Base-by-base conservation (phyloP, 352 stramenopile species). In the Phytopythium cucurbitacearum region DNA sequence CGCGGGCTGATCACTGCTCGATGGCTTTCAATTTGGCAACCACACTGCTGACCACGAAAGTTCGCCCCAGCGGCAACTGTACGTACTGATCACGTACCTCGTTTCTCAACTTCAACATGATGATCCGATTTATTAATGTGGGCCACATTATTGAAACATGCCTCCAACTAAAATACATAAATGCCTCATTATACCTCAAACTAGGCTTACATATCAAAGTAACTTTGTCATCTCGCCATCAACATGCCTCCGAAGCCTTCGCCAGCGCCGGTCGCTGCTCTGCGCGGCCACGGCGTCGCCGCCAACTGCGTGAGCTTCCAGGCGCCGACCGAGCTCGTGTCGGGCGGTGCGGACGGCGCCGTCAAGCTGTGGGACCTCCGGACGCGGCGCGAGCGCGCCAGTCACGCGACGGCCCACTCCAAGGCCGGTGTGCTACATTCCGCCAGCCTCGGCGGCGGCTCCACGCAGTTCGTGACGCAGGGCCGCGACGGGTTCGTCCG, bases 341-440 rank as follows among this genome's bases (percentile, higher is more conserved):
- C 84, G 12, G 80, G 79, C 0, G 60, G 57, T 21, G 84, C 73
- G 1, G 77, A 94, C 44, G 84, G 84, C 5, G 55, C 63, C 9
- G 65, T 94, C 28, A 91, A 88, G 57, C 57, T 94, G 21, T 94
- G 84, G 84, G 63, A 87, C 57, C 54, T 94, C 42, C 71, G 60
- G 15, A 69, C 76, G 42, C 75, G 84, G 10, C 75, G 84, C 11
- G 75, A 89, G 53, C 50, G 58, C 33, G 64, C 60, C 15, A 65
- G 67, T 4, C 57, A 71, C 33, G 11, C 59, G 2, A 7, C 53
- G 0, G 71, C 76, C 0, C 84, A 94, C 59, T 91, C 80, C 56
- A 85, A 85, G 47, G 84, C 84, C 11, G 84, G 84, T 16, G 76
- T 94, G n/a, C 63, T 94, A 44, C 76, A 91, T 35, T 46, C 64